Evolutionary conservation across 768 basidiomycete species (phyloP).

Genomic region (Pleurotus djamor): DNA sequence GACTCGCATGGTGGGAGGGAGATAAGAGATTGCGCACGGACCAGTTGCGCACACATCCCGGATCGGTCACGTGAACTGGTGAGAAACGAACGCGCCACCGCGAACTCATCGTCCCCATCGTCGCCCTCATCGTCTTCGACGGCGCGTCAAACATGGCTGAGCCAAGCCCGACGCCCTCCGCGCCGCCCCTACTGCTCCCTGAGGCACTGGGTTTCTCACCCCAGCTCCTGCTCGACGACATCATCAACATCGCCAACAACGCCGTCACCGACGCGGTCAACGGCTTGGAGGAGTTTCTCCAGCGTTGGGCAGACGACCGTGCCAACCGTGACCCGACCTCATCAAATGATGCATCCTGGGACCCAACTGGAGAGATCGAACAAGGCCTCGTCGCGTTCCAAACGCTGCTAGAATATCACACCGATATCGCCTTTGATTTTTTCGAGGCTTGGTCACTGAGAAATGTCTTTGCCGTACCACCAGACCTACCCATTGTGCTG

Average conservation of each 20-base stretch:
- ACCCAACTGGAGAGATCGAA: conserved; percentile 67
- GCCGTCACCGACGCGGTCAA: conserved; percentile 77
- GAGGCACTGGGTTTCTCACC: conserved; percentile 85
- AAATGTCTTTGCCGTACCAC: conserved; percentile 81
- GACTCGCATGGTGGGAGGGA: neutral
- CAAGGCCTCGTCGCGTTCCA: conserved; percentile 86
- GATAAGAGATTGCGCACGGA: neutral
- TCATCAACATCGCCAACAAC: conserved; percentile 80
- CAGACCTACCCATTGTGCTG: conserved; percentile 65
- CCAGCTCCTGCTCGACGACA: conserved; percentile 81
- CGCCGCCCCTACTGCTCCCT: conserved; percentile 52
- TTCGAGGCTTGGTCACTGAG: conserved; percentile 89
- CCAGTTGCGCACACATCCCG: neutral
- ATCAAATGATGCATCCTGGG: conserved; percentile 35
- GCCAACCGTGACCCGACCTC: conserved; percentile 31
- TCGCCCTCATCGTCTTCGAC: too few relatives aligned
- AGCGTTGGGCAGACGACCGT: conserved; percentile 71
- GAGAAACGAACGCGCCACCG: too few relatives aligned
- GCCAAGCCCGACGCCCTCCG: conserved; percentile 7
- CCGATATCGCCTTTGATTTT: conserved; percentile 89
- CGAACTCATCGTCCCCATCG: too few relatives aligned
- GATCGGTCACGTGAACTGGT: neutral
- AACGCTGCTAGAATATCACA: conserved; percentile 84
- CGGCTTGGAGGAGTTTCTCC: conserved; percentile 75
- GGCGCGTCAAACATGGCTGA: neutral